Conservation (phyloP, 1,284 basidiomycete species). For the Gastroboletus turbinatus region DNA sequence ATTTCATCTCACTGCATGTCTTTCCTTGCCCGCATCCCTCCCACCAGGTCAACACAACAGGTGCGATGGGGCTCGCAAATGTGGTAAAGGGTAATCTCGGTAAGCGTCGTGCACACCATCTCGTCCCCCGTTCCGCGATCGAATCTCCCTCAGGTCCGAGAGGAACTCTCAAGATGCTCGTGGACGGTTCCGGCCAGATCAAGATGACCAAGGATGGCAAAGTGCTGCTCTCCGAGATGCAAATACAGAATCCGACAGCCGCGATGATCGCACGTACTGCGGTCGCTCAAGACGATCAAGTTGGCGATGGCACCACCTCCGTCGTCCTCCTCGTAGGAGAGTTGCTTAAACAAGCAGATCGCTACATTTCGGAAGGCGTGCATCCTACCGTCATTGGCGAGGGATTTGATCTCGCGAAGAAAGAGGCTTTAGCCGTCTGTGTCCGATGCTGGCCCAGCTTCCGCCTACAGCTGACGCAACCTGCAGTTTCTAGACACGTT, state of each 20-base stretch:
- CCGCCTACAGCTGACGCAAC: conserved; percentile 17
- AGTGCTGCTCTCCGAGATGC: conserved; percentile 98
- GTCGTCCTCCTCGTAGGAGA: conserved; percentile 98
- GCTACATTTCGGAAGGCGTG: conserved; percentile 97
- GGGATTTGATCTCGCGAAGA: conserved; percentile 97
- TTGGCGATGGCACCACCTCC: conserved; percentile 97
- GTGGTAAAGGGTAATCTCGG: conserved; percentile 98
- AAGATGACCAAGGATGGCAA: conserved; percentile 99
- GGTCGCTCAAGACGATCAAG: conserved; percentile 98
- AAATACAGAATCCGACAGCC: conserved; percentile 99
- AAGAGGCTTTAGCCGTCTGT: conserved; percentile 84
- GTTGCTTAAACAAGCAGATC: conserved; percentile 95
- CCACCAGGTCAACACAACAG: conserved; percentile 79
- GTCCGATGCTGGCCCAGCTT: conserved; percentile 12
- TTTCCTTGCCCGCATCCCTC: conserved; percentile 21
- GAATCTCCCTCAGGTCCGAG: conserved; percentile 66
- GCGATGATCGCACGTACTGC: conserved; percentile 99
- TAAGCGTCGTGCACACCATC: conserved; percentile 37
- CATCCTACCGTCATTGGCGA: conserved; percentile 96
- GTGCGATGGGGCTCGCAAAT: conserved; percentile 95
- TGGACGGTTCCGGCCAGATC: conserved; percentile 98
- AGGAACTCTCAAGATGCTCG: conserved; percentile 98
- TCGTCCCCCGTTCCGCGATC: conserved; percentile 17
- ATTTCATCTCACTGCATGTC: conserved; percentile 30
- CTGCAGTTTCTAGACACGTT: conserved; percentile 89